Conservation (phyloP, 1,139 yeast species). For the Scheffersomyces cryptocercus region DNA sequence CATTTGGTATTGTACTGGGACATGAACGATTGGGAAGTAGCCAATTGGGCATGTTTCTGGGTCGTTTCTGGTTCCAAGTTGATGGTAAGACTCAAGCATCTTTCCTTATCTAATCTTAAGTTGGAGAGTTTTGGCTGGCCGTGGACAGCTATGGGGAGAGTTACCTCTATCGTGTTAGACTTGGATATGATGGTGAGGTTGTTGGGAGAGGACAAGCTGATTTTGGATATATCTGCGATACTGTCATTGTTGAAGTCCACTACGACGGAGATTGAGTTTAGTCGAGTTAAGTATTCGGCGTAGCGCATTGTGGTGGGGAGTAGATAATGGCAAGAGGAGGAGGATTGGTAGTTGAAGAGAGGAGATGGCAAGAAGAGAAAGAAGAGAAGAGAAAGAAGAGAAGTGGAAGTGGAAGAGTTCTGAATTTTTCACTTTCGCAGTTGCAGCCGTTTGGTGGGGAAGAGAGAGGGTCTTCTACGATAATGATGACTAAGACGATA, state of each 20-base stretch:
- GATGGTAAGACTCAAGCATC: not conserved
- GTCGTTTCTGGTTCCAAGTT: constrained; percentile 1
- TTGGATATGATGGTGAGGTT: constrained; percentile 2
- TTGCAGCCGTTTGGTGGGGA: no score
- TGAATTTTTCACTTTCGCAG: no score
- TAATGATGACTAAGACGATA: no score
- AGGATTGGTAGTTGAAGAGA: no score
- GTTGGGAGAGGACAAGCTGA: constrained; percentile 5
- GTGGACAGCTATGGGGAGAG: constrained; percentile 3
- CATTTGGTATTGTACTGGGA: constrained; percentile 21
- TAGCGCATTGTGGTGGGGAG: constrained; percentile 21
- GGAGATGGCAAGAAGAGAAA: no score
- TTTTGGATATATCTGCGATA: constrained; percentile 10
- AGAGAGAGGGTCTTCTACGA: no score
- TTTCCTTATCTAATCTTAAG: constrained; percentile 4
- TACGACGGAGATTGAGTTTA: constrained; percentile 31
- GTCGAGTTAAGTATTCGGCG: constrained; percentile 43
- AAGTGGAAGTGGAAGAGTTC: not conserved
- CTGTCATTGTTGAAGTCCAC: constrained; percentile 19
- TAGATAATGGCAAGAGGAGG: no score
- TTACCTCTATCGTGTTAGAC: not conserved
- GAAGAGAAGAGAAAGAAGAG: not conserved
- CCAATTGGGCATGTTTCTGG: constrained; percentile 3
- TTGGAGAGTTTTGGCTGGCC: constrained; percentile 6
- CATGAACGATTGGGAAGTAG: constrained; percentile 1